Percentiles rank a stretch among this genome's conserved stretches.
These are phyloP conservation scores for Huntiella decipiens DNA, from an alignment of 2,329 filamentous ascomycete genomes.

Conservation along the genomic window DNA sequence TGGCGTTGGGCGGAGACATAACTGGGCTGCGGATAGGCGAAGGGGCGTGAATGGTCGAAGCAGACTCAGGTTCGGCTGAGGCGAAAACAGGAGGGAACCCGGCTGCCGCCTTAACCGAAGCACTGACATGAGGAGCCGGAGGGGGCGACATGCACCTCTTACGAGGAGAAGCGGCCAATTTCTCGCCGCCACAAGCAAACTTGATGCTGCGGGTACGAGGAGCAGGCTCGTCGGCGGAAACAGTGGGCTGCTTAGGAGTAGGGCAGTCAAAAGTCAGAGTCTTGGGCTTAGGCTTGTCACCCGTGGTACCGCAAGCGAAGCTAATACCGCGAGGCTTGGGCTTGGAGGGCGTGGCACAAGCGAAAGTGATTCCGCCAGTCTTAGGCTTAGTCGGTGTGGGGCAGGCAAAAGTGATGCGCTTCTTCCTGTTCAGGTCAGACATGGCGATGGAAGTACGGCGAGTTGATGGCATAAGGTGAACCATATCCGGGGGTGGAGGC, in stretches of 20 bases:
- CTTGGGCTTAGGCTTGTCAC: background rate
- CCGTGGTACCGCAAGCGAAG: background rate
- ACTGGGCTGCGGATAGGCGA: conserved; percentile 2
- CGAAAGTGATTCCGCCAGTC: conserved; percentile 2
- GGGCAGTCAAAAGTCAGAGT: conserved; percentile 5
- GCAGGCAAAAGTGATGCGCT: conserved; percentile 12
- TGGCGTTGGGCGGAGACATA: conserved; percentile 6
- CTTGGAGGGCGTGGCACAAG: background rate
- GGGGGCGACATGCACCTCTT: conserved; percentile 8
- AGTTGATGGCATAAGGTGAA: conserved; percentile 18
- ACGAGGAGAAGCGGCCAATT: background rate
- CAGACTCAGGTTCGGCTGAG: conserved; percentile 5
- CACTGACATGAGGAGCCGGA: background rate
- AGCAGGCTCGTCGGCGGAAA: conserved; percentile 3
- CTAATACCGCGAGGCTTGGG: background rate
- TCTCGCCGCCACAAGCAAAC: conserved; percentile 40
- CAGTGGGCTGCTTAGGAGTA: background rate
- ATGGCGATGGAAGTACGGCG: conserved; percentile 9
- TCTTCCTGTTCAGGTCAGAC: conserved; percentile 9
- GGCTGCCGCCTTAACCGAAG: conserved; percentile 1
- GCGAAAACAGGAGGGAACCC: conserved; percentile 2
- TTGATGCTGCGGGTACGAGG: conserved; percentile 47
- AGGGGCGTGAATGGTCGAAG: conserved; percentile 7
- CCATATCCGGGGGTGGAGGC: conserved; percentile 51
- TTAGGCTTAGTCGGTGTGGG: background rate